These are phyloP conservation scores for Oligophagozyma castellii DNA, from an alignment of 1,139 yeast genomes.

Conservation along the genomic window DNA sequence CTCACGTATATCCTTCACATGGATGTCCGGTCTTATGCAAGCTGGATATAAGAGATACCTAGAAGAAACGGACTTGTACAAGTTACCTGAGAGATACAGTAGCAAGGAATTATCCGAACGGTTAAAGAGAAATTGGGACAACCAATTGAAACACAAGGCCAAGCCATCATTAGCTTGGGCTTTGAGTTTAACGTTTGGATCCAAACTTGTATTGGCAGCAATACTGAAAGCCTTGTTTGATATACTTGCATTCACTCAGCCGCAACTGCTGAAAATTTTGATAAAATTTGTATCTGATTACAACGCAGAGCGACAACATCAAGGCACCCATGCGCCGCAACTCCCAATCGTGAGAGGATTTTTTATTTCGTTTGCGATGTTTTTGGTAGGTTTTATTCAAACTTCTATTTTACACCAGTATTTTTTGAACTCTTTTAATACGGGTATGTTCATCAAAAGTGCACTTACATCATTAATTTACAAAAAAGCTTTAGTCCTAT, in stretches of 20 bases:
- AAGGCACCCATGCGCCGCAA: constrained; percentile 21
- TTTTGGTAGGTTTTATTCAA: constrained; percentile 66
- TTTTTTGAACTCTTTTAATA: constrained; percentile 75
- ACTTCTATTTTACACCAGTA: constrained; percentile 85
- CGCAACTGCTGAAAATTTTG: constrained; percentile 63
- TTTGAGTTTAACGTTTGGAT: constrained; percentile 55
- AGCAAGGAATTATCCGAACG: constrained; percentile 35
- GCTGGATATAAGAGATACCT: constrained; percentile 66
- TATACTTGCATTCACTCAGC: constrained; percentile 72
- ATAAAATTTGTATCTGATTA: constrained; percentile 78
- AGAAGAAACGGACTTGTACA: constrained; percentile 68
- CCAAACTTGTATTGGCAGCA: constrained; percentile 56
- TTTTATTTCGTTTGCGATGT: constrained; percentile 75
- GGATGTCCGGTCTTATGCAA: constrained; percentile 91
- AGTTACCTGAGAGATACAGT: constrained; percentile 53
- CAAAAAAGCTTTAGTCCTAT: constrained; percentile 63
- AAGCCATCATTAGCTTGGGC: constrained; percentile 59
- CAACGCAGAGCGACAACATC: constrained; percentile 24
- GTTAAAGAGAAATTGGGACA: constrained; percentile 52
- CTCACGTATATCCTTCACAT: constrained; percentile 63
- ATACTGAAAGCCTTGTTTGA: constrained; percentile 72
- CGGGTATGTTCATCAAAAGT: constrained; percentile 82
- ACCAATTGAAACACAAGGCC: constrained; percentile 28
- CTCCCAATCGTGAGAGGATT: constrained; percentile 65
- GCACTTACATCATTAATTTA: constrained; percentile 70